Evolutionary conservation across 2,329 filamentous ascomycete species (phyloP).

Genomic region (Fusarium xylarioides): DNA sequence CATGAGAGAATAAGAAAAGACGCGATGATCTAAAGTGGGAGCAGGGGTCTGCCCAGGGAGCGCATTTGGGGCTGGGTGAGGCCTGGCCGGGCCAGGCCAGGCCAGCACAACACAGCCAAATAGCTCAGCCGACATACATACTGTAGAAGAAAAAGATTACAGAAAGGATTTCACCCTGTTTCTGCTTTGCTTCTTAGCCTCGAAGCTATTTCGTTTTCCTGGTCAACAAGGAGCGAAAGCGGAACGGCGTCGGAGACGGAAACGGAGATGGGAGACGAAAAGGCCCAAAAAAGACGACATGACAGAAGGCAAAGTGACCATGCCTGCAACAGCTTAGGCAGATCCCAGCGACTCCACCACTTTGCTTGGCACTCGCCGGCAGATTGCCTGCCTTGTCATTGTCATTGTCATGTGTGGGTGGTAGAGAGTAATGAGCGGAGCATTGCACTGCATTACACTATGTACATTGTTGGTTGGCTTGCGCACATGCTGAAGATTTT

Average conservation of each 20-base stretch:
- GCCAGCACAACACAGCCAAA: constrained; percentile 1
- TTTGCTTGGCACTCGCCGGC: constrained; percentile 23
- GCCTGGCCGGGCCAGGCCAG: constrained; percentile 4
- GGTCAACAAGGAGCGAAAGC: constrained; percentile 9
- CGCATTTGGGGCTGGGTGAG: constrained; percentile 15
- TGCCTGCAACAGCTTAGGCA: constrained; percentile 22
- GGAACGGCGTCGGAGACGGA: constrained; percentile 4
- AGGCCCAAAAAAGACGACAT: constrained; percentile 24
- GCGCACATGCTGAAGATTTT: constrained; percentile 19
- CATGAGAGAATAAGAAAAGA: constrained; percentile 12
- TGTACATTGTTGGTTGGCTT: neutral
- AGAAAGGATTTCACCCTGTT: neutral
- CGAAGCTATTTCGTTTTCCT: neutral
- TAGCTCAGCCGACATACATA: neutral
- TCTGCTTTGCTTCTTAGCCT: neutral
- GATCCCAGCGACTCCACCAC: constrained; percentile 21
- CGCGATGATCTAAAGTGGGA: constrained; percentile 33
- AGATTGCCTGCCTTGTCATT: constrained; percentile 29
- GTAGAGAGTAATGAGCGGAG: constrained; percentile 14
- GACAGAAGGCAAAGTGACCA: constrained; percentile 15
- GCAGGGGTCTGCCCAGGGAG: constrained; percentile 18
- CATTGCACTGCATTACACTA: neutral
- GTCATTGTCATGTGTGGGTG: neutral
- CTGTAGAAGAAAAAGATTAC: neutral
- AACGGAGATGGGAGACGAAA: constrained; percentile 25